Percentiles rank a stretch among this genome's conserved stretches.
These are phyloP conservation scores for Penicillium aurantiogriseum DNA, from an alignment of 2,329 filamentous ascomycete species.

Conservation along the genomic window DNA sequence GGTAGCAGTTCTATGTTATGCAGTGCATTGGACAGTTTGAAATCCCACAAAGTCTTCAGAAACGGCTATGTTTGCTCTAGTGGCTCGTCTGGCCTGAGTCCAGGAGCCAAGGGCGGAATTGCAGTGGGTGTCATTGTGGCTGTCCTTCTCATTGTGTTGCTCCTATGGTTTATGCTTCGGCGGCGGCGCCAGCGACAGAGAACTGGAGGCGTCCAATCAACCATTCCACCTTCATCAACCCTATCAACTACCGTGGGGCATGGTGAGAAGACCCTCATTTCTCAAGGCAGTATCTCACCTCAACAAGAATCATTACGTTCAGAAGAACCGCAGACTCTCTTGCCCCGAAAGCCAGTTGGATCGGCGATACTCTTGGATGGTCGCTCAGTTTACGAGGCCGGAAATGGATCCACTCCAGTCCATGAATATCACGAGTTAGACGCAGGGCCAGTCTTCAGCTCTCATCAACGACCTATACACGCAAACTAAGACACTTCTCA, in stretches of 20 bases:
- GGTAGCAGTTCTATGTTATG: slow-evolving; percentile 26
- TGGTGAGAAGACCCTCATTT: slow-evolving; percentile 10
- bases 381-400: slow-evolving; percentile 18
- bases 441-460: slow-evolving; percentile 16
- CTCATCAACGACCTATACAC: slow-evolving; percentile 22
- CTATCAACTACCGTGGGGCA: background rate
- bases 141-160: slow-evolving; percentile 19
- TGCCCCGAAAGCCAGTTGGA: slow-evolving; percentile 19
- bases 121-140: slow-evolving; percentile 43
- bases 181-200: slow-evolving; percentile 13
- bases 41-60: slow-evolving; percentile 16
- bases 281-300: background rate
- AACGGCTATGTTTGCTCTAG: slow-evolving; percentile 22
- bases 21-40: slow-evolving; percentile 16
- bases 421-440: slow-evolving; percentile 20
- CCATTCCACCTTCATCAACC: background rate
- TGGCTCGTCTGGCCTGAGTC: slow-evolving; percentile 17
- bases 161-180: slow-evolving; percentile 21
- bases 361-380: slow-evolving; percentile 15
- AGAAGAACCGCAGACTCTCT: background rate
- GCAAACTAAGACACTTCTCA: background rate
- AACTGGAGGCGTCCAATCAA: background rate
- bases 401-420: slow-evolving; percentile 10
- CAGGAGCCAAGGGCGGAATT: slow-evolving; percentile 33
- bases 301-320: slow-evolving; percentile 1